Conservation (phyloP, 805 yeast species). For the Starmera dryadoides region DNA sequence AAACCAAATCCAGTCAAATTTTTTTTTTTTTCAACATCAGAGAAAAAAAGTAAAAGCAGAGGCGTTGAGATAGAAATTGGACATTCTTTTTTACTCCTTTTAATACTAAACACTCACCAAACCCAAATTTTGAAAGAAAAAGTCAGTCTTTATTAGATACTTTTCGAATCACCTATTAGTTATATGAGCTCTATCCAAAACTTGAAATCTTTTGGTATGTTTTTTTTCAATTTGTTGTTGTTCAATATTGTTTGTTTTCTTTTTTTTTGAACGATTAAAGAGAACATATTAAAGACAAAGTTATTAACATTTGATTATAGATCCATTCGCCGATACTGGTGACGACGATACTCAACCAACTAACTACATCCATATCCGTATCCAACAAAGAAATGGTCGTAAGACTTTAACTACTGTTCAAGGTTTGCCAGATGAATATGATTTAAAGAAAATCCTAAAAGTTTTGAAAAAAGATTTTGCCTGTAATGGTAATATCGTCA, state of each 20-base stretch:
- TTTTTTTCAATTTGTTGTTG: background rate
- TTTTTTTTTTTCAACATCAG: too few relatives aligned
- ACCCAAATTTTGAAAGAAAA: background rate
- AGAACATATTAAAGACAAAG: too few relatives aligned
- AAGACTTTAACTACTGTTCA: constrained; percentile 97
- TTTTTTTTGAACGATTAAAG: background rate
- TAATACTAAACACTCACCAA: too few relatives aligned
- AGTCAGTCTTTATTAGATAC: too few relatives aligned
- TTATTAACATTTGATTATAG: constrained; percentile 25
- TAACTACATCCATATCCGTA: constrained; percentile 95
- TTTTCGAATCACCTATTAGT: background rate
- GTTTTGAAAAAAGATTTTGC: constrained; percentile 97
- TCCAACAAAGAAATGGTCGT: constrained; percentile 99
- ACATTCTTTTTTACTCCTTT: too few relatives aligned
- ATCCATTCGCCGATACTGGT: constrained; percentile 99
- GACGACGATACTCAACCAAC: constrained; percentile 97
- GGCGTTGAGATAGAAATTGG: too few relatives aligned
- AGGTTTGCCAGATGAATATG: constrained; percentile 94
- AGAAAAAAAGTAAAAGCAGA: too few relatives aligned
- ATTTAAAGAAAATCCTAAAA: constrained; percentile 85
- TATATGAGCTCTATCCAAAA: constrained; percentile 88
- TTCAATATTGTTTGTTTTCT: background rate
- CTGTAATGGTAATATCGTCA: constrained; percentile 96
- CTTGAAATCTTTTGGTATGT: constrained; percentile 67
- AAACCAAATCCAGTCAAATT: too few relatives aligned